phyloP scores from a whole-genome alignment of 2,329 filamentous ascomycete genomes.

The Cladobotryum protrusum region DNA sequence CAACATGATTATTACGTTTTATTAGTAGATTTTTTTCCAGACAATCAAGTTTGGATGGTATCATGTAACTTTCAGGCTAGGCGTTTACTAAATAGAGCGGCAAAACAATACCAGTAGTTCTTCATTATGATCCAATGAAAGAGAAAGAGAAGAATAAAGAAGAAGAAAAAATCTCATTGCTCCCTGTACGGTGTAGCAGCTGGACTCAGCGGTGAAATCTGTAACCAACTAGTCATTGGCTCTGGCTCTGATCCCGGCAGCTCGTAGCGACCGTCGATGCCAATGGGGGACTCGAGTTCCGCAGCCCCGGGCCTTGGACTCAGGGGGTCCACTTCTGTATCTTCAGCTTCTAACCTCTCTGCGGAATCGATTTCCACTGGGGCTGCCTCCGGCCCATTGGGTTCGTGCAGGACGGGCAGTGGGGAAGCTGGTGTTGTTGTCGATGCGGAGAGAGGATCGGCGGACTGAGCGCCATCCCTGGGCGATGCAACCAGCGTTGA shows the following conservation, averaged over 20 bases:
- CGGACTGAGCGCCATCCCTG: too few relatives aligned
- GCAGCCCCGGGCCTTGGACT: too few relatives aligned
- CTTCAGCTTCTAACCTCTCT: neutral
- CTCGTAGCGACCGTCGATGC: constrained; percentile 4
- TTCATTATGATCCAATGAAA: too few relatives aligned
- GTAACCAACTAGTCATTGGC: neutral
- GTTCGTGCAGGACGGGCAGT: neutral
- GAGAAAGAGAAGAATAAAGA: too few relatives aligned
- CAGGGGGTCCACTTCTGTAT: too few relatives aligned
- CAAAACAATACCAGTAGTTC: neutral
- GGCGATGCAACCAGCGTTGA: too few relatives aligned
- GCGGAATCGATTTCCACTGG: constrained; percentile 50
- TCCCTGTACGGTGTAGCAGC: too few relatives aligned
- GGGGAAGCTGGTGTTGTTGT: too few relatives aligned
- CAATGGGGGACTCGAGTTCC: too few relatives aligned
- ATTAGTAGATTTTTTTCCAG: neutral
- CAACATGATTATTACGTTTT: neutral
- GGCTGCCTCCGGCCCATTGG: constrained; percentile 19
- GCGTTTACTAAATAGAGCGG: constrained; percentile 23
- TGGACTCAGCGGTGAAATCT: too few relatives aligned
- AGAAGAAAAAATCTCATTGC: too few relatives aligned
- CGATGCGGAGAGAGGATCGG: neutral
- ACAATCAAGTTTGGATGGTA: constrained; percentile 17
- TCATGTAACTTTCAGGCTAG: constrained; percentile 22
- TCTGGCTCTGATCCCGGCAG: constrained; percentile 7